Evolutionary conservation across 495 filamentous ascomycete genomes (phyloP).

Genomic region (Hypomontagnella submonticulosa): DNA sequence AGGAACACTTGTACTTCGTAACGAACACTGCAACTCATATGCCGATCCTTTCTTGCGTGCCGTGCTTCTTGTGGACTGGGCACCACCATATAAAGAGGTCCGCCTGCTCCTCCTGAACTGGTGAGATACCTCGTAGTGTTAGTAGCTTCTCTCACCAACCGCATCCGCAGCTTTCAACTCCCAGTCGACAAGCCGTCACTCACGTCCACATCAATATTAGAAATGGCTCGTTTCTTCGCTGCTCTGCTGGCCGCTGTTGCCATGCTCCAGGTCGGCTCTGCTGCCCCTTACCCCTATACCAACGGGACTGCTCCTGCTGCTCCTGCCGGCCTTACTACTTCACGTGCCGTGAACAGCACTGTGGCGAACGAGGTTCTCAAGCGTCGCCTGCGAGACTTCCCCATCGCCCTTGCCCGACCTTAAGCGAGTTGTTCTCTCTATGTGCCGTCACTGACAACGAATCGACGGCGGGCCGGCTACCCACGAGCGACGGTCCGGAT

Average conservation of each 20-base stretch:
- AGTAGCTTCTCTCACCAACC: slow-evolving; percentile 25
- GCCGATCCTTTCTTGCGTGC: slow-evolving; percentile 33
- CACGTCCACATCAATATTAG: slow-evolving; percentile 19
- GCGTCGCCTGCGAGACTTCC: slow-evolving; percentile 45
- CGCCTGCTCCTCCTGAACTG: slow-evolving; percentile 15
- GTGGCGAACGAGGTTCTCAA: slow-evolving; percentile 24
- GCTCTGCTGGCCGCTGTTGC: slow-evolving; percentile 44
- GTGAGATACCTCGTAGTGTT: slow-evolving; percentile 13
- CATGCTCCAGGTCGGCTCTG: slow-evolving; percentile 43
- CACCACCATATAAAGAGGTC: slow-evolving; percentile 34
- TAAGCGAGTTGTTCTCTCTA: slow-evolving; percentile 20
- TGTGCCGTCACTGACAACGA: slow-evolving; percentile 4
- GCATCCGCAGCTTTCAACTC: slow-evolving; percentile 17
- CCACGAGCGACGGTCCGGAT: slow-evolving; percentile 19
- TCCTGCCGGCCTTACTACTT: slow-evolving; percentile 6
- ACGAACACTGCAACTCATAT: slow-evolving; percentile 34
- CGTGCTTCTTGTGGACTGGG: slow-evolving; percentile 6
- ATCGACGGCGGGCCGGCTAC: slow-evolving; percentile 7
- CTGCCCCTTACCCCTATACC: slow-evolving; percentile 40
- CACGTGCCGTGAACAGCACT: slow-evolving; percentile 24
- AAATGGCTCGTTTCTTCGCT: slow-evolving; percentile 48
- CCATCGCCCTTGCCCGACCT: slow-evolving; percentile 44
- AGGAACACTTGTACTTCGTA: slow-evolving; percentile 27
- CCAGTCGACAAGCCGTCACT: slow-evolving; percentile 18
- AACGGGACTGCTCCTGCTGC: slow-evolving; percentile 33